A percentile compares a stretch with the other conserved stretches of the same genome.
phyloP scores from a whole-genome alignment of 192 early-diverging fungal species.

The Backusella psychrophila region DNA sequence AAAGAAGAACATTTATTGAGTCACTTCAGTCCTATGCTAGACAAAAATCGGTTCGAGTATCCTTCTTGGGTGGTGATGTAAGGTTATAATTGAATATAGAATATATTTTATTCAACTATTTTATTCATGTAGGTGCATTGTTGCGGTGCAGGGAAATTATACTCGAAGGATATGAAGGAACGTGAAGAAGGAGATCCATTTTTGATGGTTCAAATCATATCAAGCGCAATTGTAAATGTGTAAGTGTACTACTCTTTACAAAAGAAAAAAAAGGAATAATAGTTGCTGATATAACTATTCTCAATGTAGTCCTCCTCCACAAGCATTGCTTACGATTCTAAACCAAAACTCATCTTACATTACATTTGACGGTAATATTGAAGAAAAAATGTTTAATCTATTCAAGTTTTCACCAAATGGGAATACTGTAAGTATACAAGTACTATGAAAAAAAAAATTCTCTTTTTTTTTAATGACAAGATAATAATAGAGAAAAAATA shows the following conservation, averaged over 20 bases:
- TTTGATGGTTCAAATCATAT: slow-evolving; percentile 76
- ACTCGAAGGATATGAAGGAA: slow-evolving; percentile 24
- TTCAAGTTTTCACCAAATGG: slow-evolving; percentile 45
- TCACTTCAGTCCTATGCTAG: slow-evolving; percentile 64
- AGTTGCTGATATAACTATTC: neutral
- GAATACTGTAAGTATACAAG: slow-evolving; percentile 5
- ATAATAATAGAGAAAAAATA: slow-evolving; percentile 7
- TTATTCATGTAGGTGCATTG: slow-evolving; percentile 13
- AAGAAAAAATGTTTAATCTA: slow-evolving; percentile 67
- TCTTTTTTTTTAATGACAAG: neutral
- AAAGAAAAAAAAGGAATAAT: neutral
- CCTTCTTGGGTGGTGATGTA: slow-evolving; percentile 79
- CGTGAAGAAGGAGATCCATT: slow-evolving; percentile 50
- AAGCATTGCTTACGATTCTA: slow-evolving; percentile 60
- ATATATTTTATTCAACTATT: neutral
- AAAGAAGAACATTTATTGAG: slow-evolving; percentile 62
- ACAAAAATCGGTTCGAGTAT: slow-evolving; percentile 59
- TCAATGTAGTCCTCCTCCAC: slow-evolving; percentile 59
- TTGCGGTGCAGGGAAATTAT: slow-evolving; percentile 29
- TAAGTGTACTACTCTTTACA: neutral
- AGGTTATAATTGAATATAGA: slow-evolving; percentile 32
- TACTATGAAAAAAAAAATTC: neutral
- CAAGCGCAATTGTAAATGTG: slow-evolving; percentile 75
- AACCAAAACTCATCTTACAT: slow-evolving; percentile 54
- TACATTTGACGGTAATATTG: slow-evolving; percentile 51